Evolutionary conservation across 495 filamentous ascomycete genomes (phyloP).

Genomic region (Astrocystis sublimbata): DNA sequence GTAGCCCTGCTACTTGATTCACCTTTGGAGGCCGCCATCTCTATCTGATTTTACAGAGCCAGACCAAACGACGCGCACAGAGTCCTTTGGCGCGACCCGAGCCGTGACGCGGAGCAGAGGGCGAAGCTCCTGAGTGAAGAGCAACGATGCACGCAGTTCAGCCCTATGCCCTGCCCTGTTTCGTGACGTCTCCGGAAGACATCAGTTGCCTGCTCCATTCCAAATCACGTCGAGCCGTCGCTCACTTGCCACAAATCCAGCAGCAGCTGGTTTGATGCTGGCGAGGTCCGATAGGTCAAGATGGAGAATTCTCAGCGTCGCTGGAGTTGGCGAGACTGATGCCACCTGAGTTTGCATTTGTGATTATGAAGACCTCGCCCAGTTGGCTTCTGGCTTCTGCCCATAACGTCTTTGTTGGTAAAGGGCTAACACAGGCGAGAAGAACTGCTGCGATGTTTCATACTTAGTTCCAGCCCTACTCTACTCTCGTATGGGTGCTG

Average conservation of each 20-base stretch:
- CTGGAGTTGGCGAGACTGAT: background rate
- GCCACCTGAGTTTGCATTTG: too few relatives aligned
- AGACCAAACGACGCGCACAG: constrained; percentile 18
- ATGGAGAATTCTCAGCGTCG: constrained; percentile 19
- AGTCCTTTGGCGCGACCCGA: background rate
- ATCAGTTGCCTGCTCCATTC: constrained; percentile 54
- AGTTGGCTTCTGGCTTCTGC: too few relatives aligned
- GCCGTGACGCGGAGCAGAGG: constrained; percentile 35
- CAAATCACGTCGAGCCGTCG: constrained; percentile 51
- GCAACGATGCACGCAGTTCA: constrained; percentile 37
- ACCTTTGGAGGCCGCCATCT: too few relatives aligned
- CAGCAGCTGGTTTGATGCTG: constrained; percentile 48
- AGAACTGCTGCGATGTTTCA: too few relatives aligned
- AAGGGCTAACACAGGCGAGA: too few relatives aligned
- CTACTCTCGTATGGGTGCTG: too few relatives aligned
- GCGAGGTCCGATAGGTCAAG: constrained; percentile 51
- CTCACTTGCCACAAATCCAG: constrained; percentile 41
- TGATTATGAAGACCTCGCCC: too few relatives aligned
- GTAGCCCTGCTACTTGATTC: too few relatives aligned
- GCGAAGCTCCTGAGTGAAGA: constrained; percentile 41
- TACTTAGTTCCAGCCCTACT: too few relatives aligned
- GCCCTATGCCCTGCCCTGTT: constrained; percentile 34
- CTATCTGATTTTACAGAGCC: too few relatives aligned
- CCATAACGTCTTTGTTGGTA: too few relatives aligned
- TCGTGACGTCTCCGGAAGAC: constrained; percentile 23